Conservation (phyloP, 805 yeast genomes). For the Lipomyces lipofer region DNA sequence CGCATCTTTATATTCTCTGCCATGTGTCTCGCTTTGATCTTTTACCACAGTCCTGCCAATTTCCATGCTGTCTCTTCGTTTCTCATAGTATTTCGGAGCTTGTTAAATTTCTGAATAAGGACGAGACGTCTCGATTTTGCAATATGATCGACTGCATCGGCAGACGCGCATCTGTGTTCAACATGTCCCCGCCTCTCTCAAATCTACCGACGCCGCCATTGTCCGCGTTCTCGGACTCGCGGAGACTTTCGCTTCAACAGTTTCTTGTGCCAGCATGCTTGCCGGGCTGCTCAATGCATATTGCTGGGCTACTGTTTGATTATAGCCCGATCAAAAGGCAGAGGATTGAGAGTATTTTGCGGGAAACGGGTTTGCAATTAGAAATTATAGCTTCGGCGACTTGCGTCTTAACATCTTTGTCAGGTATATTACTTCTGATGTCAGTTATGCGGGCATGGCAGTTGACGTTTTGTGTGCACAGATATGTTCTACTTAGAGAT, state of each 20-base stretch:
- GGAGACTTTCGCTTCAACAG: not conserved
- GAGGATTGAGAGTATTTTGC: not conserved
- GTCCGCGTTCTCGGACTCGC: not conserved
- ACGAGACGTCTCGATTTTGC: not conserved
- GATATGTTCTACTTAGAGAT: not conserved
- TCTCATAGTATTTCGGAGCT: too few species aligned
- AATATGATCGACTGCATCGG: not conserved
- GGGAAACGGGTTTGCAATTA: not conserved
- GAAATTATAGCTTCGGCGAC: not conserved
- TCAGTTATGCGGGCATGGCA: not conserved
- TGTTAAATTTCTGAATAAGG: not conserved
- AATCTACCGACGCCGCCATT: not conserved
- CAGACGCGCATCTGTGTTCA: not conserved
- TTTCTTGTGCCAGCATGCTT: too few species aligned
- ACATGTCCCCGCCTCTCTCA: not conserved
- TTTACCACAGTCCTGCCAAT: not conserved
- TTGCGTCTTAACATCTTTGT: not conserved
- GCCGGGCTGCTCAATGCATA: slow-evolving; percentile 7
- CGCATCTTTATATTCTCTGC: not conserved
- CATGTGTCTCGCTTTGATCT: not conserved
- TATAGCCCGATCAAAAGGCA: not conserved
- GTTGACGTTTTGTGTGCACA: not conserved
- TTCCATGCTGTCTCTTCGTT: not conserved
- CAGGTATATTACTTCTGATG: not conserved
- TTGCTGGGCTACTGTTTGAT: not conserved